Evolutionary conservation across 2,329 filamentous ascomycete species (phyloP), one percentile per base, ranked within the genome.

Genomic region (Acrodontium crateriforme): DNA sequence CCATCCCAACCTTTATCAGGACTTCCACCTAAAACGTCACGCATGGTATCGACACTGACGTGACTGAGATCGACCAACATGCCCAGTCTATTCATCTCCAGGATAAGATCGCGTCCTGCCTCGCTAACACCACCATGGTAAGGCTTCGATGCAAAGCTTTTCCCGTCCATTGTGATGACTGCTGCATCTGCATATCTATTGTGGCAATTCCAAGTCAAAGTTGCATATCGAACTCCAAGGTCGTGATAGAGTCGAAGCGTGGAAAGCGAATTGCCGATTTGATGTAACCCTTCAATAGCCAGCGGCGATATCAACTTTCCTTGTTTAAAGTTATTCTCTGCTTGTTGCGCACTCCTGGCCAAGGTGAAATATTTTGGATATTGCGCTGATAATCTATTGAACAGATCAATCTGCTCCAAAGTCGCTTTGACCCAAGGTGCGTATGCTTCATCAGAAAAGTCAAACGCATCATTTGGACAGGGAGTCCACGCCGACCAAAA

Each of bases 31-130:
- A 94, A 67, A 0, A 87, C 80, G 44, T 93, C 80, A 5, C 74
- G 59, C 81, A 91, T 89, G 0, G 85, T 93, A 34, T 87, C 78
- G 31, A 71, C 68, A 42, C 78, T 67, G 14, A 75, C 72, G 52
- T 94, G 87, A 5, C 79, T 69, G 18, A 94, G 64, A 49, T 94
- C 87, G 21, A 95, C 79, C n/a, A 94, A 73, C 75, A 94, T 84
- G 15, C 87, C 87, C 2, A 94, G 62, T 3, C 87, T 71, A 52
- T 94, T 95, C 85, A 95, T 94, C 60, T 95, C 87, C 18, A 63
- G 63, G 24, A 95, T 63, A 1, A 94, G 57, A 9, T 63, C 50
- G 28, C 70, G 67, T 4, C 87, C 87, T 1, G 65, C 65, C 1
- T 66, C 60, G 34, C 78, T 87, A 2, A 95, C 63, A 2, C 87